phyloP scores from a whole-genome alignment of 164 flowering plant genomes.

The Tinospora cordifolia region DNA sequence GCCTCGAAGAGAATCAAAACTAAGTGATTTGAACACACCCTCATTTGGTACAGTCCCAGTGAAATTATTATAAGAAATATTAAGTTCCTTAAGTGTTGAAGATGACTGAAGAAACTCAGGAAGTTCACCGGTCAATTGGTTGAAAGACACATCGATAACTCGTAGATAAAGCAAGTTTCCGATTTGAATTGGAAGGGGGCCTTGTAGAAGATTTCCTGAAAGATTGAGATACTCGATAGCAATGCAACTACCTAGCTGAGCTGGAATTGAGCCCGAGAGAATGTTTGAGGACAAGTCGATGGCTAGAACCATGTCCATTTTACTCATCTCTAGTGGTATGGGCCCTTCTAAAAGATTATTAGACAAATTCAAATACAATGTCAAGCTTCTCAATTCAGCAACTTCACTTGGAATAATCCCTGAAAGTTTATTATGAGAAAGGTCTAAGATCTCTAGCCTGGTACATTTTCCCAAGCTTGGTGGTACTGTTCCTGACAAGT shows the following conservation, averaged over 20 bases:
- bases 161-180: constrained; percentile 62
- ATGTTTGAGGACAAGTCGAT: constrained; percentile 72
- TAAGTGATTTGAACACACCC: constrained; percentile 47
- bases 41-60: constrained; percentile 45
- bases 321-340: constrained; percentile 72
- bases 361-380: constrained; percentile 71
- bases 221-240: constrained; percentile 77
- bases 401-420: constrained; percentile 67
- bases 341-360: constrained; percentile 53
- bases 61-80: constrained; percentile 74
- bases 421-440: constrained; percentile 52
- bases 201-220: constrained; percentile 45
- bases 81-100: constrained; percentile 42
- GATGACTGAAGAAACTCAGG: constrained; percentile 53
- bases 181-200: constrained; percentile 49
- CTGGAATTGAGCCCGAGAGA: constrained; percentile 52
- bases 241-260: constrained; percentile 79
- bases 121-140: constrained; percentile 47
- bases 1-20: constrained; percentile 51
- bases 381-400: constrained; percentile 69
- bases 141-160: constrained; percentile 59
- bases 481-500: constrained; percentile 67
- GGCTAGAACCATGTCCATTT: constrained; percentile 85
- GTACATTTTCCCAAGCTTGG: constrained; percentile 61
- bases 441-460: constrained; percentile 73